A percentile compares a stretch with the other conserved stretches of the same genome.
Conservation (phyloP, 257 asterid genomes). For the Haberlea rhodopensis region DNA sequence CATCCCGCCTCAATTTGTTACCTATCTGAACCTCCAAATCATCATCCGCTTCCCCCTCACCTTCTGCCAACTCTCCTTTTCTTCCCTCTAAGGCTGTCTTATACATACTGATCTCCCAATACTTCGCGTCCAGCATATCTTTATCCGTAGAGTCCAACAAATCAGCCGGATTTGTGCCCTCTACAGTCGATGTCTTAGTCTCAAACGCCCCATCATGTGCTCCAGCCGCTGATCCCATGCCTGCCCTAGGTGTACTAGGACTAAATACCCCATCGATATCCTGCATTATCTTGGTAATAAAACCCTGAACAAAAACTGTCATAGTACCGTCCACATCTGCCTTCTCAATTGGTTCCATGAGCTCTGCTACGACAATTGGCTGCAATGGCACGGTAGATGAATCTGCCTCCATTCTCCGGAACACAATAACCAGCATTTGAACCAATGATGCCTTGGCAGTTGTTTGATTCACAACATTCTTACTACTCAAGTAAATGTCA, state of each 20-base stretch:
- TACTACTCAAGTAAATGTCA: constrained; percentile 77
- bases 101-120: constrained; percentile 99
- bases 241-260: constrained; percentile 61
- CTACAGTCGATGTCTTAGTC: constrained; percentile 87
- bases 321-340: constrained; percentile 73
- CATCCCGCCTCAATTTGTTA: constrained; percentile 90
- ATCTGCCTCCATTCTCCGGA: constrained; percentile 99
- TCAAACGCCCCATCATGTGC: constrained; percentile 98
- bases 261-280: constrained; percentile 92
- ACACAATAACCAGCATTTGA: constrained; percentile 95
- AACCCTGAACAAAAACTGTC: constrained; percentile 92
- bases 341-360: constrained; percentile 87
- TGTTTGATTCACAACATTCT: constrained; percentile 89
- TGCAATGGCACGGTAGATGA: constrained; percentile 87
- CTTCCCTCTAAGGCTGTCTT: constrained; percentile 95
- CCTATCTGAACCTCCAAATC: constrained; percentile 98
- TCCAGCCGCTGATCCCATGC: constrained; percentile 38
- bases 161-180: constrained; percentile 94
- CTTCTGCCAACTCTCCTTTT: constrained; percentile 93
- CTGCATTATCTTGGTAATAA: constrained; percentile 79
- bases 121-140: constrained; percentile 98
- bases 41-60: constrained; percentile 89
- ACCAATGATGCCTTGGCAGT: constrained; percentile 95
- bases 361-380: constrained; percentile 96
- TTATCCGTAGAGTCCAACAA: constrained; percentile 95